These are phyloP conservation scores for Fusarium mundagurra DNA, from an alignment of 2,329 filamentous ascomycete species.

Conservation along the genomic window DNA sequence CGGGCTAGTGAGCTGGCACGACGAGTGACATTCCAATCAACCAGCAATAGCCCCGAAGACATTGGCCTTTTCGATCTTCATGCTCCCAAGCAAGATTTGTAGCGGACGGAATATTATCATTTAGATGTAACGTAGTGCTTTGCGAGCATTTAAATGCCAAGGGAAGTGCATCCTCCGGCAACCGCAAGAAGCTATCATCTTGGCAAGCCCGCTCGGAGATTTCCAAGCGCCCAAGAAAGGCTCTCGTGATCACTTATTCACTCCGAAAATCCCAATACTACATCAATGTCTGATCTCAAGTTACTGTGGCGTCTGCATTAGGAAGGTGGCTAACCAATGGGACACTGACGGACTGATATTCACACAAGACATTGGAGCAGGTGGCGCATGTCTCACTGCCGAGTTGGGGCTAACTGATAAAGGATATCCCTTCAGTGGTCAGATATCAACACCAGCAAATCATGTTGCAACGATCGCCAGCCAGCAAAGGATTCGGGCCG, in stretches of 20 bases:
- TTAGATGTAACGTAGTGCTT: background rate
- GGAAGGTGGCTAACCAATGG: constrained; percentile 12
- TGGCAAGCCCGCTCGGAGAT: background rate
- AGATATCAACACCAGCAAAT: background rate
- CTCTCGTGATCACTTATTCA: background rate
- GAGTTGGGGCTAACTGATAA: background rate
- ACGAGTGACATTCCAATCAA: background rate
- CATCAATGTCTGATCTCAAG: background rate
- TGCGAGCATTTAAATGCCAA: background rate
- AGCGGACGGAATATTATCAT: too few relatives aligned
- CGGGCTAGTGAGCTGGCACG: background rate
- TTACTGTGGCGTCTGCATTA: background rate
- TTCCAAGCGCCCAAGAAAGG: background rate
- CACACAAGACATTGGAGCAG: constrained; percentile 9
- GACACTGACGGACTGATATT: background rate
- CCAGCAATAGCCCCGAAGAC: too few relatives aligned
- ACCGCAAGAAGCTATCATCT: background rate
- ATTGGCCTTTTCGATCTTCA: too few relatives aligned
- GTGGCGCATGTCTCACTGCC: constrained; percentile 16
- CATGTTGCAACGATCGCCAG: background rate
- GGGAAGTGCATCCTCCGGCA: background rate
- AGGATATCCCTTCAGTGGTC: background rate
- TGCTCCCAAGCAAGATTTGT: background rate
- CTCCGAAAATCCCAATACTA: background rate
- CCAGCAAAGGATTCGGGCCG: background rate